Percentiles rank a stretch among this genome's conserved stretches.
Evolutionary conservation across 768 basidiomycete genomes (phyloP).

Genomic region (Termitomyces sp.): DNA sequence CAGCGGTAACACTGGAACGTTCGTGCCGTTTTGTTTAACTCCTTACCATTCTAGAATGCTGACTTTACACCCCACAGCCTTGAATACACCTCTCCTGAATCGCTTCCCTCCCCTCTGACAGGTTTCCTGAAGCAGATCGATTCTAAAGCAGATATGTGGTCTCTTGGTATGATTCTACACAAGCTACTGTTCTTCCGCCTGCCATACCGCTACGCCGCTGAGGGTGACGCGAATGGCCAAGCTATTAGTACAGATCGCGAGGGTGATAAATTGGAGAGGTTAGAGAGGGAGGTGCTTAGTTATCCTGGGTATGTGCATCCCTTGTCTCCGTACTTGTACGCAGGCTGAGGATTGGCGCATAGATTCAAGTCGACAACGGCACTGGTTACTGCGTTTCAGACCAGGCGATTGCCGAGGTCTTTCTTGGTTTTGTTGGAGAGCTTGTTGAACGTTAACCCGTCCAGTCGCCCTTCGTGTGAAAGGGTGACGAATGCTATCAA

Average conservation of each 20-base stretch:
- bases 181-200: conserved; percentile 88
- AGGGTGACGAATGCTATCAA: conserved; percentile 63
- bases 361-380: conserved; percentile 48
- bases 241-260: conserved; percentile 37
- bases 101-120: conserved; percentile 60
- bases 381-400: conserved; percentile 52
- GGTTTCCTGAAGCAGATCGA: conserved; percentile 68
- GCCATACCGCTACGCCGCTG: conserved; percentile 73
- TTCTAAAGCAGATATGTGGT: conserved; percentile 96
- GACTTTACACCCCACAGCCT: conserved; percentile 35
- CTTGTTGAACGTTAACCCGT: conserved; percentile 57
- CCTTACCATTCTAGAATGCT: background rate
- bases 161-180: conserved; percentile 92
- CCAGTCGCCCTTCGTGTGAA: conserved; percentile 64
- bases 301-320: conserved; percentile 62
- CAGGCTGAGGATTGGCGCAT: background rate
- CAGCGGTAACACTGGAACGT: conserved; percentile 95
- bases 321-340: background rate
- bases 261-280: conserved; percentile 54
- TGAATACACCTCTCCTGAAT: conserved; percentile 88
- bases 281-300: conserved; percentile 66
- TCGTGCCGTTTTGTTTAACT: conserved; percentile 46
- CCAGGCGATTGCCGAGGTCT: conserved; percentile 66
- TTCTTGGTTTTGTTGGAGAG: conserved; percentile 70
- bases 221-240: conserved; percentile 44